Evolutionary conservation across 805 yeast species (phyloP).

Genomic region (Monosporozyma siamensis): DNA sequence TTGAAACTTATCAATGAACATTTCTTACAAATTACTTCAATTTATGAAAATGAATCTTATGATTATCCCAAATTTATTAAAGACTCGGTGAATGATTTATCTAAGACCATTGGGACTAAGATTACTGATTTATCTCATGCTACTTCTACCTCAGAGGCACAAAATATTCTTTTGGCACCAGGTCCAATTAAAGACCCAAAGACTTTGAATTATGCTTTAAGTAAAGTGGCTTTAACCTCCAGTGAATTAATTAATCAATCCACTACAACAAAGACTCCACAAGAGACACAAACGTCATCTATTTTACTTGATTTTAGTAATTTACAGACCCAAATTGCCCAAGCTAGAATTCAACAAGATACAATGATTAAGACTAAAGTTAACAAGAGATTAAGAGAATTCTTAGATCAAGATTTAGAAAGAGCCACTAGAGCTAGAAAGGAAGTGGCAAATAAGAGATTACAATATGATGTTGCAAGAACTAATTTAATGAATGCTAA

Average conservation of each 20-base stretch:
- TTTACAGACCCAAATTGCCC: constrained; percentile 67
- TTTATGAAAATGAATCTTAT: constrained; percentile 67
- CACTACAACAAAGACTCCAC: constrained; percentile 13
- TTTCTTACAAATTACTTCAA: constrained; percentile 41
- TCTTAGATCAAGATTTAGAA: constrained; percentile 49
- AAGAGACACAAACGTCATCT: constrained; percentile 37
- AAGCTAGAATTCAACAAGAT: constrained; percentile 76
- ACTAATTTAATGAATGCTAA: constrained; percentile 38
- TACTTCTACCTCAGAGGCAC: constrained; percentile 72
- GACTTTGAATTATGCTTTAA: constrained; percentile 73
- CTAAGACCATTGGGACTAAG: constrained; percentile 54
- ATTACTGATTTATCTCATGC: constrained; percentile 63
- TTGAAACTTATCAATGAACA: constrained; percentile 58
- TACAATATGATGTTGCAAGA: constrained; percentile 74
- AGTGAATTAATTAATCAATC: constrained; percentile 26
- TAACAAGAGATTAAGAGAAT: constrained; percentile 55
- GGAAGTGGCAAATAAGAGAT: constrained; percentile 67
- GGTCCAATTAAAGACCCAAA: constrained; percentile 52
- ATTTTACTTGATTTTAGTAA: constrained; percentile 60
- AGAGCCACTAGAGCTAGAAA: constrained; percentile 62
- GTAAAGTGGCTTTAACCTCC: constrained; percentile 56
- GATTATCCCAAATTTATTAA: constrained; percentile 70
- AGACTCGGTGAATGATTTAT: constrained; percentile 68
- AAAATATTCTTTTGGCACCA: constrained; percentile 50
- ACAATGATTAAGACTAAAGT: constrained; percentile 58